Conservation (phyloP, 2,329 filamentous ascomycete species). For the Colletotrichum costaricense region DNA sequence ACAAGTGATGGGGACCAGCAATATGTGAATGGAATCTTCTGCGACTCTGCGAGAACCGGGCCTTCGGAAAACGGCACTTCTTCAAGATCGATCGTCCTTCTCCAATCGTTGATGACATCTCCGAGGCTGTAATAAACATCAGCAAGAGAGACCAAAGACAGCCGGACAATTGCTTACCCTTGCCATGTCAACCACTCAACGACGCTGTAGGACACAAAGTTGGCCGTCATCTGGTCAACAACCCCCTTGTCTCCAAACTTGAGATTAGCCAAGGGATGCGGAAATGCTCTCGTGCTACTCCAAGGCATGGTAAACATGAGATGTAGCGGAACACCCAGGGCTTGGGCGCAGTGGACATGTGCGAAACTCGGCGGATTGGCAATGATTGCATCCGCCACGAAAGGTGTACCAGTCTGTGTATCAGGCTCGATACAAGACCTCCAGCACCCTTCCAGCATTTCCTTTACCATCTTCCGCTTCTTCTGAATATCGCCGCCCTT, state of each 20-base stretch:
- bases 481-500: constrained; percentile 42
- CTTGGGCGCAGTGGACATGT: constrained; percentile 59
- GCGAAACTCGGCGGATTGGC: constrained; percentile 63
- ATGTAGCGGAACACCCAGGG: constrained; percentile 56
- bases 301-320: constrained; percentile 76
- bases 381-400: constrained; percentile 62
- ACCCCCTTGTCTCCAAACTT: constrained; percentile 66
- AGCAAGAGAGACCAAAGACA: neutral
- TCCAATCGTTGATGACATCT: constrained; percentile 80
- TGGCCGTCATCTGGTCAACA: constrained; percentile 66
- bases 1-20: constrained; percentile 80
- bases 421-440: constrained; percentile 40
- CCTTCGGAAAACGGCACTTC: constrained; percentile 77
- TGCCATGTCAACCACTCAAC: constrained; percentile 85
- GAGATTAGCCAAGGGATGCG: constrained; percentile 79
- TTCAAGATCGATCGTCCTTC: constrained; percentile 73
- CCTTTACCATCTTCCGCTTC: constrained; percentile 40
- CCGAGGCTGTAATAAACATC: constrained; percentile 57
- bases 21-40: constrained; percentile 80
- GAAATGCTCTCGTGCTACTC: constrained; percentile 78
- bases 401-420: constrained; percentile 43
- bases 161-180: constrained; percentile 50
- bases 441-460: constrained; percentile 42
- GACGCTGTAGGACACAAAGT: constrained; percentile 77
- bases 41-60: constrained; percentile 73